phyloP scores from a whole-genome alignment of 2,329 filamentous ascomycete genomes.

The Sarocladium oryzae region DNA sequence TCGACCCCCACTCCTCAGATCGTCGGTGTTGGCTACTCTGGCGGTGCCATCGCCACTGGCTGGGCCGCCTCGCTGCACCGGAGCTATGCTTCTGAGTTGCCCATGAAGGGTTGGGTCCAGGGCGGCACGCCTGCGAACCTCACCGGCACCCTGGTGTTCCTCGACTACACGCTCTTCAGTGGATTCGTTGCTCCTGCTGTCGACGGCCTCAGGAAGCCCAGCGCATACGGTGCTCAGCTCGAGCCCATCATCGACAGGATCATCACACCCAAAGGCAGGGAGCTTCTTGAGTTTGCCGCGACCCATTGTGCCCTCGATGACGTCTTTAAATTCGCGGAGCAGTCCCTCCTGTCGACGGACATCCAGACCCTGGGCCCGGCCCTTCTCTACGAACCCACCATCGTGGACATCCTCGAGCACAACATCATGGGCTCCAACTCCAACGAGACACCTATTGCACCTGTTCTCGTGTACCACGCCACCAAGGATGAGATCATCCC shows the following conservation, averaged over 20 bases:
- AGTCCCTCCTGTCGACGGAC: slow-evolving; percentile 9
- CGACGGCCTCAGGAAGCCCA: slow-evolving; percentile 24
- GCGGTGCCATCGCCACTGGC: slow-evolving; percentile 16
- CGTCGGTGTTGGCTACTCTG: slow-evolving; percentile 37
- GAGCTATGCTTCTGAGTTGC: slow-evolving; percentile 18
- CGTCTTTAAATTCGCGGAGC: not conserved
- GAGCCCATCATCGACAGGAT: slow-evolving; percentile 5
- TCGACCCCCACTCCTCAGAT: slow-evolving; percentile 21
- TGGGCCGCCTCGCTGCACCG: slow-evolving; percentile 21
- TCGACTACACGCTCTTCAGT: slow-evolving; percentile 14
- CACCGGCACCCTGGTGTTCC: slow-evolving; percentile 11
- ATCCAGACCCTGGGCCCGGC: slow-evolving; percentile 9
- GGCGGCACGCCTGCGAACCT: slow-evolving; percentile 20
- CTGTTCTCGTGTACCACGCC: slow-evolving; percentile 10
- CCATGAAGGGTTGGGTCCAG: slow-evolving; percentile 19
- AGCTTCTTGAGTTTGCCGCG: not conserved
- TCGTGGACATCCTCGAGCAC: not conserved
- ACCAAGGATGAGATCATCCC: slow-evolving; percentile 9
- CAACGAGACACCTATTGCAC: slow-evolving; percentile 3
- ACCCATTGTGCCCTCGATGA: slow-evolving; percentile 10
- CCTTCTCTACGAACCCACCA: not conserved
- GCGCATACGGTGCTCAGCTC: slow-evolving; percentile 9
- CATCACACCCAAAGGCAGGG: slow-evolving; percentile 5
- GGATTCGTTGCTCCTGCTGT: slow-evolving; percentile 18
- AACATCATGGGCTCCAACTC: slow-evolving; percentile 9